Evolutionary conservation across 2,329 filamentous ascomycete species (phyloP).

Genomic region (Aspergillus melleus): DNA sequence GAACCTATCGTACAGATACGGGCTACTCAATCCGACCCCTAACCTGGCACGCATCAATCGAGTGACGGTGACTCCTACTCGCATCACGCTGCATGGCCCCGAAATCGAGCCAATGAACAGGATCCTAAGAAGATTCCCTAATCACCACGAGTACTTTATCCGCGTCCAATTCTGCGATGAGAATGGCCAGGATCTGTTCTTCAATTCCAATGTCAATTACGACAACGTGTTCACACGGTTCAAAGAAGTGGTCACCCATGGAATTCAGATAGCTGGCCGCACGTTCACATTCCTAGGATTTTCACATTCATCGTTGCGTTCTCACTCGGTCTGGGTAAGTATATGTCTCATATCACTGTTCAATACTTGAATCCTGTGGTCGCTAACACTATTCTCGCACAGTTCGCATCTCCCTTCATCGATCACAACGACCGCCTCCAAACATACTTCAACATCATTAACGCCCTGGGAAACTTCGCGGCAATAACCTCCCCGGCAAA

Average conservation of each 20-base stretch:
- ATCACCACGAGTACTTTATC: conserved; percentile 26
- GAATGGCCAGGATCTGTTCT: conserved; percentile 24
- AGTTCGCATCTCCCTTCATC: conserved; percentile 50
- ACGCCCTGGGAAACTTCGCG: conserved; percentile 51
- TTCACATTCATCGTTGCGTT: conserved; percentile 73
- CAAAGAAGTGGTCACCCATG: conserved; percentile 56
- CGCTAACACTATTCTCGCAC: neutral
- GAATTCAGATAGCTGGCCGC: conserved; percentile 65
- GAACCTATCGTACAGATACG: neutral
- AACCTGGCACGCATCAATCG: conserved; percentile 48
- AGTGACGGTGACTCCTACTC: conserved; percentile 59
- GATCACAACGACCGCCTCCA: conserved; percentile 29
- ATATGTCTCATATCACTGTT: neutral
- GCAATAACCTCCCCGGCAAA: conserved; percentile 55
- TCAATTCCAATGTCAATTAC: conserved; percentile 17
- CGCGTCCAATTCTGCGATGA: conserved; percentile 29
- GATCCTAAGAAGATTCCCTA: conserved; percentile 25
- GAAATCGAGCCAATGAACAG: conserved; percentile 45
- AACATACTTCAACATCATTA: conserved; percentile 44
- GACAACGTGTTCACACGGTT: conserved; percentile 52
- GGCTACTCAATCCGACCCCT: neutral
- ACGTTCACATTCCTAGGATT: conserved; percentile 71
- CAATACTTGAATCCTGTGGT: neutral
- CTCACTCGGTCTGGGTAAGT: conserved; percentile 65
- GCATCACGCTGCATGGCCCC: conserved; percentile 57